A percentile compares a stretch with the other conserved stretches of the same genome.
phyloP scores from a whole-genome alignment of 768 basidiomycete genomes.

The Termitomyces sp. region DNA sequence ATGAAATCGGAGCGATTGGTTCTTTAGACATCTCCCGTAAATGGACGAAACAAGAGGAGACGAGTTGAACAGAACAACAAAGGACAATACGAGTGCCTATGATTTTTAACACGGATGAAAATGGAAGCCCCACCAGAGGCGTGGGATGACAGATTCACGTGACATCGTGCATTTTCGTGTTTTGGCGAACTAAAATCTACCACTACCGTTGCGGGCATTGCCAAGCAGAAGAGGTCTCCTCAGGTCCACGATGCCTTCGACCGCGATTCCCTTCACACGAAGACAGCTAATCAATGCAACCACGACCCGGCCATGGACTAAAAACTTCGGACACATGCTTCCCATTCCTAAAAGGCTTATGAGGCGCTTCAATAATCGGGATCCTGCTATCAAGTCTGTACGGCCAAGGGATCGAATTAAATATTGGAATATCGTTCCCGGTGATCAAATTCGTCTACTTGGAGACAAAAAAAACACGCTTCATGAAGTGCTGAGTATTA shows the following conservation, averaged over 20 bases:
- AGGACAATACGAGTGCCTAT: too few species aligned
- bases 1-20: too few species aligned
- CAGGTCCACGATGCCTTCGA: constrained; percentile 20
- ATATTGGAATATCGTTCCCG: constrained; percentile 85
- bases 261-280: constrained; percentile 25
- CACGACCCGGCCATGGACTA: constrained; percentile 52
- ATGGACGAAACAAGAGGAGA: too few species aligned
- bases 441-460: constrained; percentile 68
- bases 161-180: too few species aligned
- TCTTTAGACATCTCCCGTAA: too few species aligned
- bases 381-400: constrained; percentile 48
- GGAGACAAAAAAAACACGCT: constrained; percentile 56
- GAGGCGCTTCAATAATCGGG: constrained; percentile 36
- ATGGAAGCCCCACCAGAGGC: too few species aligned
- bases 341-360: constrained; percentile 52
- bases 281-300: constrained; percentile 38
- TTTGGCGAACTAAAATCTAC: too few species aligned
- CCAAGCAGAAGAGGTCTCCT: too few species aligned
- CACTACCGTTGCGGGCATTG: too few species aligned
- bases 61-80: too few species aligned
- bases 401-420: constrained; percentile 67
- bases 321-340: constrained; percentile 59
- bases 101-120: too few species aligned
- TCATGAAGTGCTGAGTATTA: constrained; percentile 69
- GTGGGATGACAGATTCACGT: too few species aligned